These are phyloP conservation scores for Alternaria angustiovoidea DNA, from an alignment of 2,329 filamentous ascomycete species.

Conservation along the genomic window DNA sequence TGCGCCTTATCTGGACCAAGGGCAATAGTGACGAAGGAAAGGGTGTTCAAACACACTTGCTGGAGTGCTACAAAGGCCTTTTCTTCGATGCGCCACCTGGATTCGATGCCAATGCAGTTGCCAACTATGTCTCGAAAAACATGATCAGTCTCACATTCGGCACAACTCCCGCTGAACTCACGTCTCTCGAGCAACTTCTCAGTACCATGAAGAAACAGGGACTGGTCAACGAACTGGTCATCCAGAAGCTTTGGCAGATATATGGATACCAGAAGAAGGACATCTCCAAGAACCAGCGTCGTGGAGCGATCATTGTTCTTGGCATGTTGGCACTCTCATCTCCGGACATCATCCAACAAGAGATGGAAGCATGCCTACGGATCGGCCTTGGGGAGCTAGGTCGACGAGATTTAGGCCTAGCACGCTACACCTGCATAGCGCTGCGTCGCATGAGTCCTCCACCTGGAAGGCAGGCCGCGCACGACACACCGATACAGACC, in stretches of 20 bases:
- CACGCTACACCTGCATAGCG: constrained; percentile 95
- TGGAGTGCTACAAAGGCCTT: constrained; percentile 93
- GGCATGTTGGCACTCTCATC: constrained; percentile 96
- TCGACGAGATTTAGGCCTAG: constrained; percentile 82
- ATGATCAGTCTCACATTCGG: constrained; percentile 99
- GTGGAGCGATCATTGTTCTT: constrained; percentile 93
- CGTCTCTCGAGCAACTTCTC: constrained; percentile 91
- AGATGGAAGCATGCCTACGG: constrained; percentile 92
- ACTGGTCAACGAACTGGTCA: constrained; percentile 82
- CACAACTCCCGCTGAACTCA: constrained; percentile 91
- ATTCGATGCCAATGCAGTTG: constrained; percentile 87
- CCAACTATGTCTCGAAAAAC: constrained; percentile 94
- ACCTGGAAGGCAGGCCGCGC: constrained; percentile 70
- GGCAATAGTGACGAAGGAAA: constrained; percentile 99
- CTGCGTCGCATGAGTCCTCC: constrained; percentile 85
- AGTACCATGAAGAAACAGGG: constrained; percentile 98
- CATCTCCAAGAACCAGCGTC: constrained; percentile 87
- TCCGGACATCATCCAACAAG: constrained; percentile 89
- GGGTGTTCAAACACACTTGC: constrained; percentile 93
- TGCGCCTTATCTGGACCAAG: constrained; percentile 98
- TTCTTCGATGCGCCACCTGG: constrained; percentile 95
- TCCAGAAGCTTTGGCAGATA: constrained; percentile 95
- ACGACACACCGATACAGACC: constrained; percentile 63
- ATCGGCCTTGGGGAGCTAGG: constrained; percentile 87
- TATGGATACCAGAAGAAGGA: constrained; percentile 90